phyloP scores from a whole-genome alignment of 2,329 filamentous ascomycete species.

The Kalaharituber pfeilii region DNA sequence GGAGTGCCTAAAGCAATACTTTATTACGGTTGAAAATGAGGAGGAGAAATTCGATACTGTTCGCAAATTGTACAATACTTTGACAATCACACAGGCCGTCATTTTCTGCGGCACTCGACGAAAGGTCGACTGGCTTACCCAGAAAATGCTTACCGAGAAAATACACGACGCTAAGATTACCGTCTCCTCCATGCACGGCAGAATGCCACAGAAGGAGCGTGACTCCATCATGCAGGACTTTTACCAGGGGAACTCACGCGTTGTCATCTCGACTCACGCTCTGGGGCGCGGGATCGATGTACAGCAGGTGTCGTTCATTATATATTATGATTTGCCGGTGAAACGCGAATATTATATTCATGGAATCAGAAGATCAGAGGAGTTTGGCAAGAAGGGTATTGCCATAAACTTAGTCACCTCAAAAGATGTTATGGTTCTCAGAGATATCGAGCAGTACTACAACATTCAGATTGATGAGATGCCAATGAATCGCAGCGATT shows the following conservation, averaged over 20 bases:
- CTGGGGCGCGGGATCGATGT: slow-evolving; percentile 98
- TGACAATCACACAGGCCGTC: slow-evolving; percentile 96
- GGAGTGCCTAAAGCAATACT: slow-evolving; percentile 96
- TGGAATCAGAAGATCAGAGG: slow-evolving; percentile 84
- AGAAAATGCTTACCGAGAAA: slow-evolving; percentile 98
- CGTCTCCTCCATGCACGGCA: slow-evolving; percentile 95
- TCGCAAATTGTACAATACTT: slow-evolving; percentile 93
- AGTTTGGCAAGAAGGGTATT: slow-evolving; percentile 90
- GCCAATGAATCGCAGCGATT: slow-evolving; percentile 53
- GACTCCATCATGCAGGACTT: slow-evolving; percentile 99
- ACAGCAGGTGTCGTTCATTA: slow-evolving; percentile 92
- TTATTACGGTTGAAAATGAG: slow-evolving; percentile 97
- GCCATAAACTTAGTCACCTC: slow-evolving; percentile 99
- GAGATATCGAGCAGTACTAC: slow-evolving; percentile 70
- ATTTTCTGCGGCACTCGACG: slow-evolving; percentile 99
- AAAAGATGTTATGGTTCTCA: slow-evolving; percentile 90
- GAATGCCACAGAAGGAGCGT: slow-evolving; percentile 96
- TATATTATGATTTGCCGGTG: slow-evolving; percentile 96
- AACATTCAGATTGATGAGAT: slow-evolving; percentile 82
- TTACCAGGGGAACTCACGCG: slow-evolving; percentile 84
- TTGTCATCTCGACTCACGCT: slow-evolving; percentile 92
- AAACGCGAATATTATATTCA: slow-evolving; percentile 99
- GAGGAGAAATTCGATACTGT: slow-evolving; percentile 99
- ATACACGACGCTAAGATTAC: slow-evolving; percentile 99
- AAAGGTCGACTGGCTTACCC: slow-evolving; percentile 49